These are phyloP conservation scores for Fusarium sp. DNA, from an alignment of 2,329 filamentous ascomycete species.

Conservation along the genomic window DNA sequence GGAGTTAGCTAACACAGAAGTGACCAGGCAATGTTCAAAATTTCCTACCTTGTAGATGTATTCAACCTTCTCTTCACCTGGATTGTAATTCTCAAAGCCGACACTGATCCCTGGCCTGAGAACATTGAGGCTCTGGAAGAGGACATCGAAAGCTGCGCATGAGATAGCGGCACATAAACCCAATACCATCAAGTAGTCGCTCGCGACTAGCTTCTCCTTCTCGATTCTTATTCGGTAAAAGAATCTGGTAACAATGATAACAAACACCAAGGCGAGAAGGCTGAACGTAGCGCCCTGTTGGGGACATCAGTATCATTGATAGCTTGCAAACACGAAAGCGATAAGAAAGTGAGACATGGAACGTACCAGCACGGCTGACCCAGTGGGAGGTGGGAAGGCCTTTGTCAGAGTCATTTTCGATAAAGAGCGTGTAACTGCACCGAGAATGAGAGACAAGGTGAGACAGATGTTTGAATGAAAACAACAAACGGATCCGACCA, in stretches of 20 bases:
- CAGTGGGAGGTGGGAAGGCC: conserved; percentile 19
- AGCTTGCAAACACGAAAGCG: not conserved
- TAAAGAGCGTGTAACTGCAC: conserved; percentile 22
- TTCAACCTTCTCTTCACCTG: conserved; percentile 18
- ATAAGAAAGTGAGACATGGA: not conserved
- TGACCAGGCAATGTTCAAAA: rapidly evolving
- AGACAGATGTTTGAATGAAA: conserved; percentile 9
- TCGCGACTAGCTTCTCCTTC: conserved; percentile 9
- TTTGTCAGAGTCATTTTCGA: conserved; percentile 29
- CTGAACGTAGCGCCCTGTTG: conserved; percentile 16
- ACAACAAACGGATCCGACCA: conserved; percentile 15
- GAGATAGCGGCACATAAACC: conserved; percentile 24
- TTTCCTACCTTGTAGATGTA: conserved; percentile 33
- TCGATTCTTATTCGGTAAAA: conserved; percentile 29
- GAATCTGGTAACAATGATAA: conserved; percentile 19
- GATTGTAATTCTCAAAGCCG: conserved; percentile 26
- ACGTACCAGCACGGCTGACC: conserved; percentile 28
- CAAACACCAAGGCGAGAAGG: conserved; percentile 16
- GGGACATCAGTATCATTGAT: not conserved
- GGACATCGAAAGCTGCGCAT: conserved; percentile 22
- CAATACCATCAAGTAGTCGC: conserved; percentile 32
- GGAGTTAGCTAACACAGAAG: not conserved
- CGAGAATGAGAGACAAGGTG: conserved; percentile 15
- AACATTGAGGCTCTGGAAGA: conserved; percentile 21
- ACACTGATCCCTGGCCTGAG: conserved; percentile 30